A percentile compares a stretch with the other conserved stretches of the same genome.
phyloP scores from a whole-genome alignment of 257 asterid species.

The Echites panduratus region DNA sequence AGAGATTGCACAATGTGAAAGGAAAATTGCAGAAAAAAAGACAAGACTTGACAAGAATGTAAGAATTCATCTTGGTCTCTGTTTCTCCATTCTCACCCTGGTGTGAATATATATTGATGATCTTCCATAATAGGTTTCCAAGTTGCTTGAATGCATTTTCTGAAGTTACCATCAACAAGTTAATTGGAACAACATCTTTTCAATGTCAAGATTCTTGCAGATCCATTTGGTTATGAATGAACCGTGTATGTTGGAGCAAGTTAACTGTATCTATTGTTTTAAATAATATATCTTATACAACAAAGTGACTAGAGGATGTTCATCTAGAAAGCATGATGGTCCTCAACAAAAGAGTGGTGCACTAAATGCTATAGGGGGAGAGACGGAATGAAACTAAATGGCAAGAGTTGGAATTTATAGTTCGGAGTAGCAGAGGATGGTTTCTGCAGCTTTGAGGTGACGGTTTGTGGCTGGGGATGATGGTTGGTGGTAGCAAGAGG shows the following conservation, averaged over 20 bases:
- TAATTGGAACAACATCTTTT: neutral
- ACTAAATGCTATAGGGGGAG: neutral
- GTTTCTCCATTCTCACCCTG: neutral
- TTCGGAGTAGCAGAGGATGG: neutral
- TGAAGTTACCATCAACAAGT: neutral
- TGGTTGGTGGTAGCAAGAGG: neutral
- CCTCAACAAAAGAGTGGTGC: neutral
- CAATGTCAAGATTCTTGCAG: neutral
- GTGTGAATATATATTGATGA: neutral
- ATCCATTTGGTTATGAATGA: neutral
- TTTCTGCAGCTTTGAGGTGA: neutral
- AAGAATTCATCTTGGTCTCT: conserved; percentile 20
- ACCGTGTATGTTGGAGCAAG: neutral
- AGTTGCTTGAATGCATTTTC: conserved; percentile 1
- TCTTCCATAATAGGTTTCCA: neutral
- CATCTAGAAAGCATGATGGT: neutral
- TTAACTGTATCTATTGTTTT: neutral
- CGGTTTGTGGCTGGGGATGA: neutral
- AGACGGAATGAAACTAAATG: neutral
- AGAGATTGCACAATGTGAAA: conserved; percentile 68
- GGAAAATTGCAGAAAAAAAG: conserved; percentile 68
- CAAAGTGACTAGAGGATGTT: neutral
- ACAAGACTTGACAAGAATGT: conserved; percentile 73
- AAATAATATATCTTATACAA: neutral
- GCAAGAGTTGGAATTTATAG: neutral